Evolutionary conservation across 441 rosid species (phyloP), one percentile per base, ranked within the genome.

Genomic region (Gossypium trilobum): DNA sequence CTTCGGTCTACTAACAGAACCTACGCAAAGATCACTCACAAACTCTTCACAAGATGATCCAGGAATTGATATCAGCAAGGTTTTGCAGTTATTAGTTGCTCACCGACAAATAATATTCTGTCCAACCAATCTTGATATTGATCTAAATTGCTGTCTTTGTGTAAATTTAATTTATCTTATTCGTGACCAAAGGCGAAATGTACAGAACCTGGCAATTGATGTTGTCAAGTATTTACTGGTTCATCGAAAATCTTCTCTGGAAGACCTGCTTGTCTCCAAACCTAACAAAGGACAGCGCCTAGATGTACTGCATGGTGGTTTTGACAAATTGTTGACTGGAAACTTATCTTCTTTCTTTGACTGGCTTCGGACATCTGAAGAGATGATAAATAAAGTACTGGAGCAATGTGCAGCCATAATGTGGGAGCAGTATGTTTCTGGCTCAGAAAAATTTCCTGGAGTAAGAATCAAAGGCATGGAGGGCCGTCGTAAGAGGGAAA

Each of bases 401-500:
- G 99, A 96, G 80, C 99, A 94, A 80, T 92, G 93, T 85, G 99
- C 99, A 76, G 93, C 91, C 51, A 90, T 92, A 68, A 94, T 90
- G 97, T 96, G 99, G 99, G 90, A 87, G 70, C 99, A 96, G 74
- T 90, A 79, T 83, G 91, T 96, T 84, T 83, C 97, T 75, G 99
- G 99, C 77, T 90, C 98, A 16, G 89, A 93, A 58, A 94, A 92
- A 81, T 96, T 96, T 87, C 99, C 98, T 66, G 98, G 97, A 59
- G 95, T 96, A 74, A 90, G 99, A 86, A 91, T 92, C 31, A 96
- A 92, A 78, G 96, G 93, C 66, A 73, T 94, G 86, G 99, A 96
- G 82, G 95, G 88, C 71, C 99, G 97, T 54, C 93, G 97, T 67
- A 90, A 86, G 85, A 89, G 87, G 87, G 99, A 92, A 82, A 84